phyloP scores from a whole-genome alignment of 352 stramenopile species.

The Phytophthora pseudosyringae region DNA sequence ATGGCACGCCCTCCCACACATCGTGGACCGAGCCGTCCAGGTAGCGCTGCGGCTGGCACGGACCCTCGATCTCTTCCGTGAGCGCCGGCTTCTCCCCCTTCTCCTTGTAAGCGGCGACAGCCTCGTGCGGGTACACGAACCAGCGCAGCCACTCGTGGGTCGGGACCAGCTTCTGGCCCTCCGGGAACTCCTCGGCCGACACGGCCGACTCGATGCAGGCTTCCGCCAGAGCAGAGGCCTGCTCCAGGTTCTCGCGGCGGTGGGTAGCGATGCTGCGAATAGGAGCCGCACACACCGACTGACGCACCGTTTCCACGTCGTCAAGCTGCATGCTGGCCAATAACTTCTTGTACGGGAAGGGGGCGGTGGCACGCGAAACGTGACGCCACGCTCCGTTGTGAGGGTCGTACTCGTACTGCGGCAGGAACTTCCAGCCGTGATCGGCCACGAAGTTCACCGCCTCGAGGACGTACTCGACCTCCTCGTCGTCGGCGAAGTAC shows the following conservation, averaged over 20 bases:
- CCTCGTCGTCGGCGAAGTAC: conserved; percentile 81
- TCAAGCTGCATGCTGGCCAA: conserved; percentile 39
- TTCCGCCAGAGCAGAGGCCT: conserved; percentile 30
- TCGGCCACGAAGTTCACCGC: conserved; percentile 94
- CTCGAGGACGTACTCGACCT: conserved; percentile 94
- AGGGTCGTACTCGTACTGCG: conserved; percentile 95
- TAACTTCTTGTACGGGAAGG: conserved; percentile 33
- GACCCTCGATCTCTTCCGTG: conserved; percentile 34
- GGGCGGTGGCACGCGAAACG: conserved; percentile 27
- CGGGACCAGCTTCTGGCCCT: conserved; percentile 26
- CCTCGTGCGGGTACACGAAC: conserved; percentile 49
- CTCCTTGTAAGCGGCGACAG: conserved; percentile 31
- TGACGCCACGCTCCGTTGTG: conserved; percentile 94
- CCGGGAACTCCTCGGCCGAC: conserved; percentile 9
- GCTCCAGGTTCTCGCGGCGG: conserved; percentile 35
- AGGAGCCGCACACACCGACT: conserved; percentile 24
- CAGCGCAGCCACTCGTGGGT: conserved; percentile 43
- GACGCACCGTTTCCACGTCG: conserved; percentile 27
- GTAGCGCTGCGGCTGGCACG: conserved; percentile 43
- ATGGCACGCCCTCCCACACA: conserved; percentile 32
- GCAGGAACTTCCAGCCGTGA: conserved; percentile 94
- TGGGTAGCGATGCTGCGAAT: conserved; percentile 32
- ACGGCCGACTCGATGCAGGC: conserved; percentile 31
- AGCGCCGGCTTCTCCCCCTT: conserved; percentile 29
- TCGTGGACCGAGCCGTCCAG: conserved; percentile 25